Evolutionary conservation across 163 green algal genomes (phyloP).

Genomic region (Prototheca stagnorum): DNA sequence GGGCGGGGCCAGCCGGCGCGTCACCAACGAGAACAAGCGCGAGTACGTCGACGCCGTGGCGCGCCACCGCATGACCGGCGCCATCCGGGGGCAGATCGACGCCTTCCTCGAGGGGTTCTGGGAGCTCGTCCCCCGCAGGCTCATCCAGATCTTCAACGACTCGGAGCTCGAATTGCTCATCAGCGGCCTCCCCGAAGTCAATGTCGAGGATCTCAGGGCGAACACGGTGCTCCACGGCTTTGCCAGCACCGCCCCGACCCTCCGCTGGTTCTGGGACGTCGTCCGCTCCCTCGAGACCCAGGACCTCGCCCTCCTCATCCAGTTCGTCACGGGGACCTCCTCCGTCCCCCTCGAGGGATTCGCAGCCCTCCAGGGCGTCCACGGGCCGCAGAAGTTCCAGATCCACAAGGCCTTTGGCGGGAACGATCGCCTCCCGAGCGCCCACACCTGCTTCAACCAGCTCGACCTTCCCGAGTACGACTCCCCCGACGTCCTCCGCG

Average conservation of each 20-base stretch:
- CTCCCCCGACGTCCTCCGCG: slow-evolving; percentile 73
- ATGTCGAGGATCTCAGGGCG: slow-evolving; percentile 69
- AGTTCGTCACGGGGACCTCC: slow-evolving; percentile 81
- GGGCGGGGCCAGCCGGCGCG: slow-evolving; percentile 53
- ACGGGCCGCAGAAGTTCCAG: slow-evolving; percentile 87
- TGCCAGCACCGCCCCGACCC: slow-evolving; percentile 28
- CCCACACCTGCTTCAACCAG: slow-evolving; percentile 99
- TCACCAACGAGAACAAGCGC: slow-evolving; percentile 86
- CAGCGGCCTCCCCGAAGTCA: slow-evolving; percentile 83
- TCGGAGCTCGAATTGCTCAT: slow-evolving; percentile 97
- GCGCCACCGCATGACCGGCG: slow-evolving; percentile 84
- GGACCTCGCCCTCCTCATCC: slow-evolving; percentile 72
- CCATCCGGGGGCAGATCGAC: slow-evolving; percentile 58
- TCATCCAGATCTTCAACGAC: slow-evolving; percentile 81
- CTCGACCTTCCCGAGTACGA: slow-evolving; percentile 91
- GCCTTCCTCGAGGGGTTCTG: slow-evolving; percentile 73
- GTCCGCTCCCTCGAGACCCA: slow-evolving; percentile 71
- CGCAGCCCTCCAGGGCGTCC: slow-evolving; percentile 79
- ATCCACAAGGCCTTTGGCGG: slow-evolving; percentile 69
- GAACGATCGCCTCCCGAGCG: slow-evolving; percentile 59
- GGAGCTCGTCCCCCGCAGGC: slow-evolving; percentile 63
- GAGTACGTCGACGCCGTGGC: slow-evolving; percentile 91
- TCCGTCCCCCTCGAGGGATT: slow-evolving; percentile 95
- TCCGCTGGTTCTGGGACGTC: slow-evolving; percentile 94
- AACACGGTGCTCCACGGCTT: slow-evolving; percentile 76